Evolutionary conservation across 257 asterid genomes (phyloP).

Genomic region (Vinca minor): DNA sequence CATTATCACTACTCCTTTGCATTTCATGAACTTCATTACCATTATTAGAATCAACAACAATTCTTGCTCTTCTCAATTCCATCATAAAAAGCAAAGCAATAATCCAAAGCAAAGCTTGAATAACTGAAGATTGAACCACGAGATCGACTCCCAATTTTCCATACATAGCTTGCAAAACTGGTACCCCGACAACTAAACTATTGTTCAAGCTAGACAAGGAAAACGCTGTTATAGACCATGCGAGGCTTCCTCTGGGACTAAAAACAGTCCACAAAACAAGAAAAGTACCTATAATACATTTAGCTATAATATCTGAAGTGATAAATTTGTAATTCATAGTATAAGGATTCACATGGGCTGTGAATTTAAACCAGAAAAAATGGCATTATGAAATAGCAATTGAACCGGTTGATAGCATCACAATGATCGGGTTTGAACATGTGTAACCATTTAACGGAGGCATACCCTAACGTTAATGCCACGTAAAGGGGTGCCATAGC

Average conservation of each 20-base stretch:
- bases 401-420: slow-evolving; percentile 22
- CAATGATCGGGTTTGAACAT: slow-evolving; percentile 25
- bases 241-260: slow-evolving; percentile 11
- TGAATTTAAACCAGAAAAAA: slow-evolving; percentile 24
- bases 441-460: slow-evolving; percentile 27
- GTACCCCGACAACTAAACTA: slow-evolving; percentile 35
- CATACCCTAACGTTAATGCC: slow-evolving; percentile 25
- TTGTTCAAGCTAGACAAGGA: slow-evolving; percentile 24
- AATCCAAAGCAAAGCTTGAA: slow-evolving; percentile 27
- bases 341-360: slow-evolving; percentile 18
- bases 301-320: slow-evolving; percentile 14
- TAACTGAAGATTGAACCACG: slow-evolving; percentile 26
- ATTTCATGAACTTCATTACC: background rate
- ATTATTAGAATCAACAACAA: too few species aligned
- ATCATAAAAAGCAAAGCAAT: slow-evolving; percentile 17
- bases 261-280: slow-evolving; percentile 21
- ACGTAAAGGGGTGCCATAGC: slow-evolving; percentile 26
- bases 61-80: slow-evolving; percentile 14
- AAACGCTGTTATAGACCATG: slow-evolving; percentile 21
- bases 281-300: background rate
- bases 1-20: background rate
- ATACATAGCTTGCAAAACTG: slow-evolving; percentile 31
- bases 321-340: slow-evolving; percentile 13
- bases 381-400: slow-evolving; percentile 26
- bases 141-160: slow-evolving; percentile 23